phyloP scores from a whole-genome alignment of 2,329 filamentous ascomycete genomes.

The Ciborinia camelliae region DNA sequence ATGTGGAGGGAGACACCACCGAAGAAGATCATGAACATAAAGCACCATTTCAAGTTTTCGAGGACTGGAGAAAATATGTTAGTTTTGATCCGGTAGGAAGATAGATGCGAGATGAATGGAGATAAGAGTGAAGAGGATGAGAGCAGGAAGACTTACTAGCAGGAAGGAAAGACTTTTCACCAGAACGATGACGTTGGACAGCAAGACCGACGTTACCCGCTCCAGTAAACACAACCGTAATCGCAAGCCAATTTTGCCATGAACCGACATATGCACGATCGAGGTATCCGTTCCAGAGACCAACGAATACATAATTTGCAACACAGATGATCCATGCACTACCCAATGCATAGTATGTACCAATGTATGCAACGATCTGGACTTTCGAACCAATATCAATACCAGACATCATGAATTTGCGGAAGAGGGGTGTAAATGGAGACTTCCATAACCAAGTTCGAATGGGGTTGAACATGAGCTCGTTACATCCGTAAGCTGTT shows the following conservation, averaged over 20 bases:
- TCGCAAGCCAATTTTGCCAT: conserved; percentile 60
- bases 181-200: conserved; percentile 59
- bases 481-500: conserved; percentile 62
- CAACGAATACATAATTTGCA: conserved; percentile 67
- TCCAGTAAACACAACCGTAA: conserved; percentile 62
- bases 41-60: conserved; percentile 19
- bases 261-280: conserved; percentile 66
- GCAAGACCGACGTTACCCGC: conserved; percentile 49
- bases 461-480: conserved; percentile 66
- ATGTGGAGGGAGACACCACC: conserved; percentile 77
- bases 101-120: not conserved
- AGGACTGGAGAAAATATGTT: conserved; percentile 2
- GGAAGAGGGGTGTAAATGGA: conserved; percentile 63
- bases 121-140: not conserved
- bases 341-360: conserved; percentile 59
- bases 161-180: conserved; percentile 51
- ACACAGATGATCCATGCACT: conserved; percentile 62
- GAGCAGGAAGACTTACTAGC: conserved; percentile 30
- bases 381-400: conserved; percentile 64
- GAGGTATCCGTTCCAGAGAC: conserved; percentile 64
- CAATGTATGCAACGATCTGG: conserved; percentile 68
- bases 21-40: conserved; percentile 57
- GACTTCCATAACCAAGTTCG: conserved; percentile 58
- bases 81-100: not conserved
- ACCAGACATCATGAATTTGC: conserved; percentile 55